phyloP scores from a whole-genome alignment of 2,329 filamentous ascomycete species.

The Chaetomium sp. region DNA sequence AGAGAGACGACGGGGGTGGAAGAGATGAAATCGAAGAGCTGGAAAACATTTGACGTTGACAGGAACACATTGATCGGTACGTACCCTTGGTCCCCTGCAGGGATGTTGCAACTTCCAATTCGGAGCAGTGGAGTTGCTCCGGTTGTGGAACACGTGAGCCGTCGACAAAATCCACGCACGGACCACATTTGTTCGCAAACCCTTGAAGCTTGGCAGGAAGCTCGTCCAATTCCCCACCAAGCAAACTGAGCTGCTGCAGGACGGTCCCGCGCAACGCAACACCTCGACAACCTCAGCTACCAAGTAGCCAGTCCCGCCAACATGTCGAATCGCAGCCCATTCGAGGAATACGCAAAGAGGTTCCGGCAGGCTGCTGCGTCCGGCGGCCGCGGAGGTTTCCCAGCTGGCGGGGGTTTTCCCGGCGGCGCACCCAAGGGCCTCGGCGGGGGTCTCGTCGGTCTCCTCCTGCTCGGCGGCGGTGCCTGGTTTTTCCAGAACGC shows the following conservation, averaged over 20 bases:
- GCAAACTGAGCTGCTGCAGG: slow-evolving; percentile 14
- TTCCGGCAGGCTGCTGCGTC: slow-evolving; percentile 43
- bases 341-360: slow-evolving; percentile 46
- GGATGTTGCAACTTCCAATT: no score
- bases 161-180: not conserved
- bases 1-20: no score
- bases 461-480: slow-evolving; percentile 42
- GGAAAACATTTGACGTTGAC: no score
- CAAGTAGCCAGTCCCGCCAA: slow-evolving; percentile 15
- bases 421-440: slow-evolving; percentile 38
- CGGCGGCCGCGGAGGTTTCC: slow-evolving; percentile 32
- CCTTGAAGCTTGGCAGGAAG: slow-evolving; percentile 3
- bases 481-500: slow-evolving; percentile 51
- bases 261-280: no score
- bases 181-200: not conserved
- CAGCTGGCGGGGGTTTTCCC: slow-evolving; percentile 27
- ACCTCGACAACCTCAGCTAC: slow-evolving; percentile 2
- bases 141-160: not conserved
- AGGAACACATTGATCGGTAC: no score
- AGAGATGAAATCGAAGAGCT: no score
- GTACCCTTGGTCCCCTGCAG: no score
- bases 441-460: slow-evolving; percentile 35
- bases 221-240: slow-evolving; percentile 13
- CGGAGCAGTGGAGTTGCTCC: no score
- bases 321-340: slow-evolving; percentile 34